phyloP scores from a whole-genome alignment of 805 yeast species.

The Tetrapisispora namnaoensis region DNA sequence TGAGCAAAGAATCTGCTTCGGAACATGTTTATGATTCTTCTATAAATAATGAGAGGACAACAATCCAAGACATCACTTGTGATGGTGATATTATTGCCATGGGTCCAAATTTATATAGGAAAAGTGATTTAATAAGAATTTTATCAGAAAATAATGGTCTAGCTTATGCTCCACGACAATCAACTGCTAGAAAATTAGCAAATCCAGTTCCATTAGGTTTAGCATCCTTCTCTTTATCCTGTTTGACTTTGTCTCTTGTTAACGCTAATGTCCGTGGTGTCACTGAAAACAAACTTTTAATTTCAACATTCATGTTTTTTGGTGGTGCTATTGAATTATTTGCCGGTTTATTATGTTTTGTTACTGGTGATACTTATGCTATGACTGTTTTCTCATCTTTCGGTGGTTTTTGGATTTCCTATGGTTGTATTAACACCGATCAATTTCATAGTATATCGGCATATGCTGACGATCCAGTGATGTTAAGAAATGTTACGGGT shows the following conservation, averaged over 20 bases:
- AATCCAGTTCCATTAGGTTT: constrained; percentile 73
- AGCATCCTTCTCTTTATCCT: constrained; percentile 51
- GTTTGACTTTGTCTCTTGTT: constrained; percentile 51
- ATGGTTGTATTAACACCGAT: constrained; percentile 53
- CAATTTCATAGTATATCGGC: constrained; percentile 46
- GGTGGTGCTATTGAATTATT: constrained; percentile 65
- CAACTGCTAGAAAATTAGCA: constrained; percentile 40
- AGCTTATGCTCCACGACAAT: constrained; percentile 7
- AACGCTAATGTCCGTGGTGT: constrained; percentile 65
- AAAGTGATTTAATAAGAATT: constrained; percentile 46
- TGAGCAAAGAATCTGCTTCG: constrained; percentile 2
- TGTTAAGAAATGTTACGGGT: constrained; percentile 44
- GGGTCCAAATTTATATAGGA: constrained; percentile 35
- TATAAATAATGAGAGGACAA: not conserved
- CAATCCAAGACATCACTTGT: constrained; percentile 1
- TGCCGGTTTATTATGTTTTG: constrained; percentile 70
- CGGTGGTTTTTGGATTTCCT: constrained; percentile 73
- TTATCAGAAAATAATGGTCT: constrained; percentile 3
- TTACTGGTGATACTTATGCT: constrained; percentile 69
- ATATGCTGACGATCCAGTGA: constrained; percentile 37
- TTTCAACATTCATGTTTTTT: constrained; percentile 58
- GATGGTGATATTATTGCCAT: constrained; percentile 32
- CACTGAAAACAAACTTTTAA: constrained; percentile 46
- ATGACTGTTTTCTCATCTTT: constrained; percentile 41
- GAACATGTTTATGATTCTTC: constrained; percentile 1